Evolutionary conservation across 106 monocot species (phyloP).

Genomic region (Vanilla planifolia): DNA sequence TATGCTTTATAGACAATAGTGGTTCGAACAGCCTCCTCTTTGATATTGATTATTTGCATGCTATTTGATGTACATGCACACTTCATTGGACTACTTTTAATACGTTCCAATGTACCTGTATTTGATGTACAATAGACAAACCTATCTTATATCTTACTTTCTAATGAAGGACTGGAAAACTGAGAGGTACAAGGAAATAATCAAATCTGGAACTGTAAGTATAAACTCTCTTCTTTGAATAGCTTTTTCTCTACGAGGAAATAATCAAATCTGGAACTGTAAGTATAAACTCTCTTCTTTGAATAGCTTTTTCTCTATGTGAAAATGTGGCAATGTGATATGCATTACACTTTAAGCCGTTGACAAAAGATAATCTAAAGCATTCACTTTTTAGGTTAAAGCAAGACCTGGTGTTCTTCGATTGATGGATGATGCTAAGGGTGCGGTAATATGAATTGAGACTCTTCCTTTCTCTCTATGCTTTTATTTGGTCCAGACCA

Average conservation of each 20-base stretch:
- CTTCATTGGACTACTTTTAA: too few species aligned
- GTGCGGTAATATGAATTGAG: constrained; percentile 71
- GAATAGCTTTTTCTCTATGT: not conserved
- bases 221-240: not conserved
- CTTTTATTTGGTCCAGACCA: not conserved
- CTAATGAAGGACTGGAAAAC: constrained; percentile 95
- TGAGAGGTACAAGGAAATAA: constrained; percentile 92
- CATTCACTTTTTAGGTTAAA: constrained; percentile 40
- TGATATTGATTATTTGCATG: too few species aligned
- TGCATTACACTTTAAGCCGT: not conserved
- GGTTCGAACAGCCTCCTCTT: too few species aligned
- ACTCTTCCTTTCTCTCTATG: not conserved
- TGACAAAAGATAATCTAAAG: not conserved
- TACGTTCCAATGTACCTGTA: too few species aligned
- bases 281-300: constrained; percentile 19
- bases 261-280: constrained; percentile 87
- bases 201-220: constrained; percentile 90
- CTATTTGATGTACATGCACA: too few species aligned
- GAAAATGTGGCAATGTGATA: too few species aligned
- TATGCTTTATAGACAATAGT: too few species aligned
- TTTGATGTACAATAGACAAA: too few species aligned
- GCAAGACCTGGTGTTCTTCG: constrained; percentile 88
- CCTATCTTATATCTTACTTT: not conserved
- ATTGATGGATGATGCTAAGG: constrained; percentile 90
- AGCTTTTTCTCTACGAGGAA: not conserved